phyloP scores from a whole-genome alignment of 768 basidiomycete genomes.

The Hericium erinaceus region DNA sequence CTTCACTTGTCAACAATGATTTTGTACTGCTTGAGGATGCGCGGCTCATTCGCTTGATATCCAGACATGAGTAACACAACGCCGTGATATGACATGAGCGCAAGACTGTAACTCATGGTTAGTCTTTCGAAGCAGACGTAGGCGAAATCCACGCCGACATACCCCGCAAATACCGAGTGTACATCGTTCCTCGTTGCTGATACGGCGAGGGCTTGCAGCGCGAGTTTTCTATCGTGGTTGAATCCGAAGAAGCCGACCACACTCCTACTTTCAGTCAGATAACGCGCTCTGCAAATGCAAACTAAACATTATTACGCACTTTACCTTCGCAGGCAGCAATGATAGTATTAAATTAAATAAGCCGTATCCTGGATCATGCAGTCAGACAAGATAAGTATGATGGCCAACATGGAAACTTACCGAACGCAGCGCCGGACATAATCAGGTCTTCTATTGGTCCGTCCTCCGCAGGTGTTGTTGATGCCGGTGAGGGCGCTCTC shows the following conservation, averaged over 20 bases:
- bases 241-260: slow-evolving; percentile 74
- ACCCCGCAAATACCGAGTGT: slow-evolving; percentile 74
- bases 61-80: slow-evolving; percentile 62
- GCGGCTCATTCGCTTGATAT: slow-evolving; percentile 65
- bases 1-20: slow-evolving; percentile 54
- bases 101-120: slow-evolving; percentile 33
- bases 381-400: no score
- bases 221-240: slow-evolving; percentile 60
- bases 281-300: background rate
- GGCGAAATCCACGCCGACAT: slow-evolving; percentile 12
- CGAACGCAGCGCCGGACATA: slow-evolving; percentile 70
- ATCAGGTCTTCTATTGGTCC: slow-evolving; percentile 66
- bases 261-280: slow-evolving; percentile 29
- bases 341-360: slow-evolving; percentile 78
- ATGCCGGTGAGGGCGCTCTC: slow-evolving; percentile 6
- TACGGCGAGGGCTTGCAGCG: slow-evolving; percentile 58
- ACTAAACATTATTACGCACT: slow-evolving; percentile 31
- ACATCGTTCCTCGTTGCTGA: slow-evolving; percentile 60
- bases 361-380: slow-evolving; percentile 18
- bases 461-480: slow-evolving; percentile 19
- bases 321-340: slow-evolving; percentile 59
- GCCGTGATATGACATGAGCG: slow-evolving; percentile 75
- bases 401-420: slow-evolving; percentile 23
- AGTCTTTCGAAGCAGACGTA: background rate
- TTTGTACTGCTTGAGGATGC: slow-evolving; percentile 52